Evolutionary conservation across 768 basidiomycete species (phyloP), one percentile per base, ranked within the genome.

Genomic region (Dendrothele bispora): DNA sequence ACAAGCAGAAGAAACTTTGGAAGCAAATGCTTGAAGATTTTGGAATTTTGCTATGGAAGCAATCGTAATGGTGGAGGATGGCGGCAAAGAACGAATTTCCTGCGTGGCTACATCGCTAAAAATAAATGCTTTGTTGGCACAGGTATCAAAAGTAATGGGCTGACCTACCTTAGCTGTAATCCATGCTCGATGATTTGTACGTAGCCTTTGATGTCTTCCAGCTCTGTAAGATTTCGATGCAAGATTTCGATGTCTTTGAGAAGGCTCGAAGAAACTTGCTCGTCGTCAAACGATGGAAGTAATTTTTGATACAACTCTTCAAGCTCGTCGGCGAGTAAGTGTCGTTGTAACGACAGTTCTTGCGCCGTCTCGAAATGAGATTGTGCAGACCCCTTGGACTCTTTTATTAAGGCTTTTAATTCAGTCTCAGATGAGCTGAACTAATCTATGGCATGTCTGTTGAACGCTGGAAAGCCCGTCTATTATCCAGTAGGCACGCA

Each of bases 221-320:
- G 73, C 58, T 92, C 86, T 61, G 82, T 84, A 56, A 95, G 58
- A 58, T 79, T 82, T 38, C 83, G 73, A 58, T 95, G 91, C 53
- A 95, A 66, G 0, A 74, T 78, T 60, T 95, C 90, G 50, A 98
- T 73, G 37, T 90, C 86, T 63, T 93, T 88, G 8, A 95, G 71
- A 4, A 98, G 67, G 0, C 86, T 91, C 3, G 84, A 71, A 35
- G 66, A 55, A n/a, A 62, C 67, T 8, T 75, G 72, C 36, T 70
- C 73, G 12, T 73, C 75, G 10, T 72, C 69, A 24, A 80, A 54
- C 2, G 78, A 71, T 1, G 85, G 86, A 39, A 82, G 71, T 34
- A 95, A 71, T 43, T 86, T 80, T 42, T 74, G 67, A 4, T 81
- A 79, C 24, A 95, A 68, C 49, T 79, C 78, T 11, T 82, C 70